Percentiles rank a stretch among this genome's conserved stretches.
These are phyloP conservation scores for Cyclotella cryptica DNA, from an alignment of 108 stramenopile species.

Conservation along the genomic window DNA sequence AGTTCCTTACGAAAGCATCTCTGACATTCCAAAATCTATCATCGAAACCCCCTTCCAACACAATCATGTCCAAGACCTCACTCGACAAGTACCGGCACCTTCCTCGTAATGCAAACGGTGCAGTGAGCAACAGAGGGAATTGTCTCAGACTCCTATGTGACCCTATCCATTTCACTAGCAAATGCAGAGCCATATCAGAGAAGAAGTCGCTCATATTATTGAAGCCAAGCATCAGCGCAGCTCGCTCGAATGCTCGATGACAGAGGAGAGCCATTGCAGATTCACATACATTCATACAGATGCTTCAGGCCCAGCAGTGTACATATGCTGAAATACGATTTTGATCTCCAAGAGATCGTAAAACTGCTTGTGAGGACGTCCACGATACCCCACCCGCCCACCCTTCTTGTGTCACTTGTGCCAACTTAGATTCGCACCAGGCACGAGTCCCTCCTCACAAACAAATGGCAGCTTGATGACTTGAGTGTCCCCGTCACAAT, in stretches of 20 bases:
- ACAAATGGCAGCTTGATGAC: no score
- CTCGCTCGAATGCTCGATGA: conserved; percentile 60
- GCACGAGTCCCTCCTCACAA: no score
- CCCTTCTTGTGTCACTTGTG: no score
- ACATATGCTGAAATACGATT: no score
- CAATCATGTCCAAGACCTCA: conserved; percentile 38
- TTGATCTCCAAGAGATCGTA: no score
- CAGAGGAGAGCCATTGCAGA: conserved; percentile 58
- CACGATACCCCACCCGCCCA: no score
- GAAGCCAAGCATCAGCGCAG: conserved; percentile 63
- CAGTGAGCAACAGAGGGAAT: conserved; percentile 61
- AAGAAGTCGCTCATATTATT: conserved; percentile 53
- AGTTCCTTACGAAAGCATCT: background rate
- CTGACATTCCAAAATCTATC: conserved; percentile 29
- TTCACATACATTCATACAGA: conserved; percentile 45
- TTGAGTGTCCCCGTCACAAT: no score
- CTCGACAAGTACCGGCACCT: conserved; percentile 36
- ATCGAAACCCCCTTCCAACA: conserved; percentile 34
- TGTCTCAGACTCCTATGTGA: conserved; percentile 29
- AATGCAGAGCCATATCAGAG: conserved; percentile 41
- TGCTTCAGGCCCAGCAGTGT: no score
- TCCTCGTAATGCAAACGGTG: conserved; percentile 48
- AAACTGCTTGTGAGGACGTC: no score
- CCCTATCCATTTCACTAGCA: conserved; percentile 60
- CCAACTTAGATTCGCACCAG: no score